Base-by-base conservation (phyloP, 176 grass and related monocot genomes). In the Aechmea fasciata region DNA sequence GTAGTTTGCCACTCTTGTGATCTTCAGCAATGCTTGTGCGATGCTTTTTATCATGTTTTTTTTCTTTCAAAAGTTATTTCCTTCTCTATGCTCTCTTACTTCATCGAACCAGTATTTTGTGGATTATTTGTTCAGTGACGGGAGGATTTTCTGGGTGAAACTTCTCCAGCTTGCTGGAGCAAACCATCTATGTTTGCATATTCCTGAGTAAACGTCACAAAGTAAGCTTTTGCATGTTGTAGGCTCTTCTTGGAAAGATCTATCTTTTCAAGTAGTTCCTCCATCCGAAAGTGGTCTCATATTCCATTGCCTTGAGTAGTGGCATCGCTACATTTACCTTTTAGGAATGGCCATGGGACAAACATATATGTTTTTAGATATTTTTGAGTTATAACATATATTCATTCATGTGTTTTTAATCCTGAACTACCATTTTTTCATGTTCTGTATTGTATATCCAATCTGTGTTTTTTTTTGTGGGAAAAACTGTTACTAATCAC, bases 171-270 rank as follows among this genome's bases (percentile, higher is more conserved):
- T 7, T 78, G 23, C 57, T 26, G 75, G 75, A 47, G 51, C 41
- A 52, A 72, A 47, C 48, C 65, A 48, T 71, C 41, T 3, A 19
- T 79, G 48, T 54, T 72, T 72, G 68, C 55, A 54, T 47, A 65
- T 50, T 72, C 13, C 49, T n/a, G 20, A 15, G 1, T 71, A 64
- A 71, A 53, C 48, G 14, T 54, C 47, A 20, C 13, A 66, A 41
- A 79, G 25, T 23, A 57, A 73, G 18, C 67, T 28, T 48, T 54
- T 51, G 19, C 52, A 23, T 52, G 57, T 77, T 57, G 66, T 54
- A 65, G 70, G 51, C 12, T 52, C 23, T 77, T 50, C 14, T 11
- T 19, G 62, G 25, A 17, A 65, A 41, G 33, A 41, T 41, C 33
- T 41, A 41, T 41, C 33, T 73, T 48, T 19, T 2, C 2, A 67